Evolutionary conservation across 2,329 filamentous ascomycete species (phyloP).

Genomic region (Teratosphaeria viscida): DNA sequence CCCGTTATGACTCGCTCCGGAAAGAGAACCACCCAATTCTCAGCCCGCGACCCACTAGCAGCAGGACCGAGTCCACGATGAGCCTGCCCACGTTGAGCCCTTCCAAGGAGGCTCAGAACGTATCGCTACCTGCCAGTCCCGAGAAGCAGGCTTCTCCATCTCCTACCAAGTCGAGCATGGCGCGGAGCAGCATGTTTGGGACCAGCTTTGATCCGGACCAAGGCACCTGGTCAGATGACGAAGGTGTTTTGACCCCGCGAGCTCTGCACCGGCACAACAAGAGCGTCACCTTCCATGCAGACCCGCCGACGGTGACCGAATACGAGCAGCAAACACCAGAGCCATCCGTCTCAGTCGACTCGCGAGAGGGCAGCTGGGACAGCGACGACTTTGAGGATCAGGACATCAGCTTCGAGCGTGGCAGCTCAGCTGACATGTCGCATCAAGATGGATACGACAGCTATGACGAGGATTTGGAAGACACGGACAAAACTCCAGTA

Average conservation of each 20-base stretch:
- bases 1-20: conserved; percentile 42
- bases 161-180: conserved; percentile 82
- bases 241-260: conserved; percentile 52
- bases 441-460: conserved; percentile 49
- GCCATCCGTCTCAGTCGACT: conserved; percentile 72
- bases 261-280: conserved; percentile 76
- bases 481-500: conserved; percentile 93
- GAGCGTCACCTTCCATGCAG: conserved; percentile 92
- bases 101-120: conserved; percentile 30
- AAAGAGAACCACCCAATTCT: conserved; percentile 28
- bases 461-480: conserved; percentile 90
- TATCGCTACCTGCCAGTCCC: conserved; percentile 27
- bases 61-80: conserved; percentile 47
- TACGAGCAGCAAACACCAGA: conserved; percentile 98
- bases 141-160: conserved; percentile 63
- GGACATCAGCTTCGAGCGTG: conserved; percentile 52
- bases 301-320: conserved; percentile 88
- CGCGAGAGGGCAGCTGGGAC: conserved; percentile 85
- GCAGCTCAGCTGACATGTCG: conserved; percentile 47
- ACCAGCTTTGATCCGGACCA: conserved; percentile 55
- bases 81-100: conserved; percentile 50
- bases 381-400: conserved; percentile 63
- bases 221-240: conserved; percentile 58
- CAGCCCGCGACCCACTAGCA: conserved; percentile 24
- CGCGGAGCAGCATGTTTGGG: conserved; percentile 49